phyloP scores from a whole-genome alignment of 225 moss, liverwort and hornwort species.

The Ulota crispa region DNA sequence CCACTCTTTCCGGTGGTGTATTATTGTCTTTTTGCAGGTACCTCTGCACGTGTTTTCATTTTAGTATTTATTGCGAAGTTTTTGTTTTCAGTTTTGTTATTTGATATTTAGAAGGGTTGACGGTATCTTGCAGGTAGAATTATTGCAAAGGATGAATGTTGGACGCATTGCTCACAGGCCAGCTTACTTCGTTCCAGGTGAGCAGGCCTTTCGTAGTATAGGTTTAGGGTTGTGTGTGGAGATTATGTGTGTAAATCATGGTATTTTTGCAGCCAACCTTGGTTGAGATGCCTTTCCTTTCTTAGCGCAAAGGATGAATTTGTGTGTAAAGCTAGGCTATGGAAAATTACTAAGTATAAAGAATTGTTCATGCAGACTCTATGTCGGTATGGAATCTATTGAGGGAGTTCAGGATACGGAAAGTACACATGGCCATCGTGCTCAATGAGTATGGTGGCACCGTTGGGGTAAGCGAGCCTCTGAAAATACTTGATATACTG shows the following conservation, averaged over 20 bases:
- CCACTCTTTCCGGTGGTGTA: not conserved
- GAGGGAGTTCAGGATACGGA: constrained; percentile 97
- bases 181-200: constrained; percentile 96
- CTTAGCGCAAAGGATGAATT: not conserved
- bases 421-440: constrained; percentile 99
- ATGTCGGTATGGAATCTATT: constrained; percentile 99
- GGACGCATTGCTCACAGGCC: constrained; percentile 98
- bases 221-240: not conserved
- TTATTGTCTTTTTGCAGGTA: not conserved
- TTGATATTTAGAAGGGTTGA: not conserved
- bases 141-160: constrained; percentile 78
- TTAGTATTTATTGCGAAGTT: not conserved
- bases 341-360: not conserved
- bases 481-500: not conserved
- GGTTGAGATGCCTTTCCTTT: not conserved
- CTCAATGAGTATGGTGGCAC: constrained; percentile 98
- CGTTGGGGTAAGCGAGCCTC: constrained; percentile 72
- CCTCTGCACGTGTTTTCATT: not conserved
- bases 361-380: constrained; percentile 60
- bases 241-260: not conserved
- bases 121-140: constrained; percentile 60
- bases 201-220: constrained; percentile 4
- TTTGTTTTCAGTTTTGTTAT: not conserved
- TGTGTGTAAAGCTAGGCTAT: not conserved
- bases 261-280: not conserved